A percentile compares a stretch with the other conserved stretches of the same genome.
Conservation (phyloP, 2,329 filamentous ascomycete genomes). For the Fusarium circinatum region DNA sequence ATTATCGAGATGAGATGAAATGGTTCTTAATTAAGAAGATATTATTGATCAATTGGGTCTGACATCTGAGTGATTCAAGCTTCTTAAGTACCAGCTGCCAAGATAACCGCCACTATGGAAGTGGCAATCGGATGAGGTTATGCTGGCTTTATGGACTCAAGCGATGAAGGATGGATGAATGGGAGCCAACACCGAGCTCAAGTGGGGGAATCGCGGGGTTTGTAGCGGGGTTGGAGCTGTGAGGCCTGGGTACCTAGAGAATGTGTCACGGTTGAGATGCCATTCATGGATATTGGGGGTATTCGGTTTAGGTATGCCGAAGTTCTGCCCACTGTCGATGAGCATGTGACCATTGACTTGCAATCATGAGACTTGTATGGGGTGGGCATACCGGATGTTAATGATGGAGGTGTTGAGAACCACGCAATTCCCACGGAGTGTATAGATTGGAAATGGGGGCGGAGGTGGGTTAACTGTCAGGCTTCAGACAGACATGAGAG, state of each 20-base stretch:
- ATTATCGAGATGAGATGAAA: background rate
- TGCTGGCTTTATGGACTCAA: background rate
- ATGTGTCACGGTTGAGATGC: conserved; percentile 4
- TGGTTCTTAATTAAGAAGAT: background rate
- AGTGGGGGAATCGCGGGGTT: conserved; percentile 31
- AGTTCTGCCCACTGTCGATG: background rate
- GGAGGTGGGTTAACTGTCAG: background rate
- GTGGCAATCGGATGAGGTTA: conserved; percentile 3
- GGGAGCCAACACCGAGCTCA: background rate
- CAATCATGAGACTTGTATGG: conserved; percentile 1
- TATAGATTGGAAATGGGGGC: background rate
- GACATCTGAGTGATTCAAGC: background rate
- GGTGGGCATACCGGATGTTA: background rate
- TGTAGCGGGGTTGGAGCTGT: conserved; percentile 15
- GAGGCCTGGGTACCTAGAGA: conserved; percentile 11
- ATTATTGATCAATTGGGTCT: background rate
- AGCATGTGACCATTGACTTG: conserved; percentile 11
- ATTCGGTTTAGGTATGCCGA: background rate
- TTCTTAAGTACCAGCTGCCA: conserved; percentile 9
- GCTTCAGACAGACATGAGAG: background rate
- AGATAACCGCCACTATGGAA: background rate
- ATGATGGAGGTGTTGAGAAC: conserved; percentile 1
- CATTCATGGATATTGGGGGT: background rate
- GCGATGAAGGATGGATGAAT: conserved; percentile 5
- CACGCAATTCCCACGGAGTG: background rate